phyloP scores from a whole-genome alignment of 1,284 basidiomycete species.

The Cystobasidiaceae sp. region DNA sequence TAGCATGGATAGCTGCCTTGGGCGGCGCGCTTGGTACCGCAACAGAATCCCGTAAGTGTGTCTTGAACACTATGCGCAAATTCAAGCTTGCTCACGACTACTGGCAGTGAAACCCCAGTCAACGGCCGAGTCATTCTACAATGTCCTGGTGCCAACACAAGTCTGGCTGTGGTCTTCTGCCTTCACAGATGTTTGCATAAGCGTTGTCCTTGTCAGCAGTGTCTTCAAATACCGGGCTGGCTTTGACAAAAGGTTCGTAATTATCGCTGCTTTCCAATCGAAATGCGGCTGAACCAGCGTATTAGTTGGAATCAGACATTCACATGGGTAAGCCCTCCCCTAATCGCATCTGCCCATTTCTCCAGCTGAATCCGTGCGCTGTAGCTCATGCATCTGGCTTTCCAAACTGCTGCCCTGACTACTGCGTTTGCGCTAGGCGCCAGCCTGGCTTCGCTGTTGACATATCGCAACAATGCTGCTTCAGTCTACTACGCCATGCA shows the following conservation, averaged over 20 bases:
- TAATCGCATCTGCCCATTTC: too few species aligned
- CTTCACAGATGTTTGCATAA: not conserved
- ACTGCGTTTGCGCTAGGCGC: slow-evolving; percentile 1
- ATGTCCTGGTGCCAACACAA: not conserved
- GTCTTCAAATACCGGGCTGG: slow-evolving; percentile 6
- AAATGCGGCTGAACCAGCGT: too few species aligned
- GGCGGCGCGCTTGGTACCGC: slow-evolving; percentile 1
- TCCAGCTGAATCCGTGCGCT: not conserved
- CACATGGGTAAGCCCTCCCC: not conserved
- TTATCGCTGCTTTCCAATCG: not conserved
- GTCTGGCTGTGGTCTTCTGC: slow-evolving; percentile 17
- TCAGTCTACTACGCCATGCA: slow-evolving; percentile 11
- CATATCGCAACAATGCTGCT: not conserved
- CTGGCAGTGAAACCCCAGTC: not conserved
- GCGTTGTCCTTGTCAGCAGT: not conserved
- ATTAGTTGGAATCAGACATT: slow-evolving; percentile 12
- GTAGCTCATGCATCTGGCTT: slow-evolving; percentile 13
- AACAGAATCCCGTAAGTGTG: not conserved
- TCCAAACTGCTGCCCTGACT: slow-evolving; percentile 9
- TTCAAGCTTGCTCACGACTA: not conserved
- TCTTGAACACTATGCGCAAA: not conserved
- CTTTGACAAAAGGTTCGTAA: not conserved
- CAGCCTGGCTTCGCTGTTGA: not conserved
- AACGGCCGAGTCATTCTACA: not conserved
- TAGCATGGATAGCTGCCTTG: not conserved